phyloP scores from a whole-genome alignment of 2,329 filamentous ascomycete species.

The Plectosphaerella sp. region DNA sequence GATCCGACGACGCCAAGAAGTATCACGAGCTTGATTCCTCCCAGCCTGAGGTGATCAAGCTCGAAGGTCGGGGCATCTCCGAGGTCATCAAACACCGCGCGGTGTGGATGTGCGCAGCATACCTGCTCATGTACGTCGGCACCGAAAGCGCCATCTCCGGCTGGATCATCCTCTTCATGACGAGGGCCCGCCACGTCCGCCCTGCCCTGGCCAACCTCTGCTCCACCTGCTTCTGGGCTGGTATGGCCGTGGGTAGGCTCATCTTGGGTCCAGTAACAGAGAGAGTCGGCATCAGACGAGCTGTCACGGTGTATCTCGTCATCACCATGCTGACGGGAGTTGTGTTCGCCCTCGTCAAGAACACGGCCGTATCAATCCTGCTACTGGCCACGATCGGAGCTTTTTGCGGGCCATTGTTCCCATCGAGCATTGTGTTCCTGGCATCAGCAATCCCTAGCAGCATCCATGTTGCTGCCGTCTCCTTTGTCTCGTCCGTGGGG shows the following conservation, averaged over 20 bases:
- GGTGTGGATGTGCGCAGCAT: constrained; percentile 35
- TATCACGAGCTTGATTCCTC: constrained; percentile 41
- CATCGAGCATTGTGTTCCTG: constrained; percentile 6
- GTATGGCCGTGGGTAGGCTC: constrained; percentile 35
- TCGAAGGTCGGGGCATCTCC: constrained; percentile 13
- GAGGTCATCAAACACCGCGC: constrained; percentile 20
- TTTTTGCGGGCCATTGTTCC: constrained; percentile 11
- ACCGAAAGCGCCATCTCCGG: constrained; percentile 38
- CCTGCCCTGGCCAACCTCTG: constrained; percentile 30
- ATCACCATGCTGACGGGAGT: not conserved
- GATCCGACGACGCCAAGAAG: constrained; percentile 50
- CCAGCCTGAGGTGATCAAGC: constrained; percentile 10
- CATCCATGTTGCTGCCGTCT: constrained; percentile 36
- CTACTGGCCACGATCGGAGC: constrained; percentile 8
- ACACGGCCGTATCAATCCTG: constrained; percentile 3
- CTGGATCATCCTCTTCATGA: constrained; percentile 42
- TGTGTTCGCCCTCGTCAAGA: constrained; percentile 4
- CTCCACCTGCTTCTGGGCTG: constrained; percentile 38
- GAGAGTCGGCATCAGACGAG: constrained; percentile 17
- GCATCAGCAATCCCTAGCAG: constrained; percentile 12
- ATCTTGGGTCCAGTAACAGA: constrained; percentile 25
- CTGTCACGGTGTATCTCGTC: constrained; percentile 2
- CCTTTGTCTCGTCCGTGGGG: constrained; percentile 36
- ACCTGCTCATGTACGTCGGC: constrained; percentile 38
- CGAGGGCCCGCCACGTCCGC: constrained; percentile 28